Base-by-base conservation (phyloP, 345 rosid species). In the Toxicodendron radicans region DNA sequence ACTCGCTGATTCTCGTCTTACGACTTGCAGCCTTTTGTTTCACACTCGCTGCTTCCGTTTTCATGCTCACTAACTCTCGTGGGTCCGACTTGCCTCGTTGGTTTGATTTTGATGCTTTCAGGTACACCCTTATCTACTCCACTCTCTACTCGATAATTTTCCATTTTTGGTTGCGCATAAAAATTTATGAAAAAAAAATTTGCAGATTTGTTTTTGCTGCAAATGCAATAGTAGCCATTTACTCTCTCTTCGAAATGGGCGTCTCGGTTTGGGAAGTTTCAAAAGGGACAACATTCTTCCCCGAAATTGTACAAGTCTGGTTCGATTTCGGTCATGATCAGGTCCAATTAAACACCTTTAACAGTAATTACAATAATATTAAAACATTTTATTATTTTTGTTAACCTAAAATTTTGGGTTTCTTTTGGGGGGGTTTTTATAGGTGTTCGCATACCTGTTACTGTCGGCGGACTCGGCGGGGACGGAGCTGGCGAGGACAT, bases 241-340 rank as follows among this genome's bases (percentile, higher is more conserved):
- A 95, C 85, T 95, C 99, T 4, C 80, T 91, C 62, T 85, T 92
- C 79, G 97, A 90, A 80, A 83, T 91, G 85, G 87, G 81, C 52
- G 86, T 83, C 49, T 84, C 97, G 35, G 94, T 89, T 69, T 92
- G 98, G 99, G 99, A 95, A 76, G 87, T 95, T 51, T 85, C 94
- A 3, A 85, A 83, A 68, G 91, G 83, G 66, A 83, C 84, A 33
- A 92, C 99, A 0, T 66, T 95, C 71, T 85, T 92, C 83, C 99
- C 99, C 16, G 96, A 95, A 81, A 71, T 87, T 46, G 64, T 91
- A 23, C 99, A 95, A 59, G 93, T 95, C 67, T 95, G 98, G 99
- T 95, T 95, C 95, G 99, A 95, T 66, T 95, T 92, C 79, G 90
- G 98, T n/a, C 99, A 95, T 73, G 99, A 95, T 78, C 99, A 95